Conservation (phyloP, 345 rosid genomes). For the Eucalyptus erythrocorys region DNA sequence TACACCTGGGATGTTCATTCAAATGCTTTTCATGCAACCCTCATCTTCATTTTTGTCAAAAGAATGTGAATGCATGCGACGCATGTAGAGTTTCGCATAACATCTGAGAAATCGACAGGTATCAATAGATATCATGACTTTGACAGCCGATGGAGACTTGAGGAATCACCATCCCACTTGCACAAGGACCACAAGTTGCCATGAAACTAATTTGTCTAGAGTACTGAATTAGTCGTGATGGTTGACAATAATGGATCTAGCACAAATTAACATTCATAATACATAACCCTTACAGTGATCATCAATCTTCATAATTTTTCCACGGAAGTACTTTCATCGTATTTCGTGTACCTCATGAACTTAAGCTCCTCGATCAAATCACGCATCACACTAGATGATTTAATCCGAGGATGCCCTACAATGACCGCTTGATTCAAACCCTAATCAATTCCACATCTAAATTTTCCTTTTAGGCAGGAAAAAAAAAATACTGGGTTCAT, state of each 20-base stretch:
- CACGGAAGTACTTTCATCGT: not conserved
- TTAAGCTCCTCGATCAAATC: not conserved
- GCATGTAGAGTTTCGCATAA: not conserved
- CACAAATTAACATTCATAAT: not conserved
- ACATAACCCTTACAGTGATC: not conserved
- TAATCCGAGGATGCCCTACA: not conserved
- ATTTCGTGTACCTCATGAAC: not conserved
- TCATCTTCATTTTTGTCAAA: not conserved
- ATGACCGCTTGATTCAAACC: accelerated
- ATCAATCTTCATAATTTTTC: not conserved
- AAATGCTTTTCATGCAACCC: not conserved
- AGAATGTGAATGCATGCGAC: not conserved
- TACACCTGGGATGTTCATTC: not conserved
- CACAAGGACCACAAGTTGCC: not conserved
- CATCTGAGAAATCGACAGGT: not conserved
- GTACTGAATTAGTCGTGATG: not conserved
- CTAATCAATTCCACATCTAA: not conserved
- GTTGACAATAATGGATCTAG: not conserved
- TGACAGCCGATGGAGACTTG: not conserved
- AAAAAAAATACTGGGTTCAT: not conserved
- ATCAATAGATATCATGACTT: not conserved
- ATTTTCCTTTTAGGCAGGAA: not conserved
- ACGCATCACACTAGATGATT: not conserved
- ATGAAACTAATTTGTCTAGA: not conserved
- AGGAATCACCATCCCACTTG: not conserved